Conservation (phyloP, 1,139 yeast species). For the Candida sanyaensis region DNA sequence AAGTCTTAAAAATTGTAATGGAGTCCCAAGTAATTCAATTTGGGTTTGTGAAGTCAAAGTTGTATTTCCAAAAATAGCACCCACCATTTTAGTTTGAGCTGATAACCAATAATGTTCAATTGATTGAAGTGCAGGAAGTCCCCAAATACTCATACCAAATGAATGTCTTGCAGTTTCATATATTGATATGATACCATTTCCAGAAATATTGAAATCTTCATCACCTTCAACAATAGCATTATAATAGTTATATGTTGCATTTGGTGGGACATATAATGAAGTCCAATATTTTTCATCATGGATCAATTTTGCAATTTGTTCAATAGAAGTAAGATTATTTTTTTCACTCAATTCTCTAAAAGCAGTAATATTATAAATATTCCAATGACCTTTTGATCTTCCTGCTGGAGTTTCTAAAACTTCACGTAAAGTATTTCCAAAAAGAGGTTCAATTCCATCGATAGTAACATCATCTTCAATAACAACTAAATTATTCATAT, state of each 20-base stretch:
- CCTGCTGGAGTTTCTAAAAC: conserved; percentile 23
- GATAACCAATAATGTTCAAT: conserved; percentile 13
- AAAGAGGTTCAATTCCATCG: conserved; percentile 30
- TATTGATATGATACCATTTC: conserved; percentile 23
- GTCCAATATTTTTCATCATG: conserved; percentile 51
- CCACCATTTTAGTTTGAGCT: conserved; percentile 10
- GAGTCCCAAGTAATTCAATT: conserved; percentile 27
- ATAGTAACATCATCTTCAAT: conserved; percentile 34
- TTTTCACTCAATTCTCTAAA: conserved; percentile 31
- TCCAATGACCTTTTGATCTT: conserved; percentile 44
- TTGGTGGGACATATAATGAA: conserved; percentile 39
- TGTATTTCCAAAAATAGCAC: conserved; percentile 4
- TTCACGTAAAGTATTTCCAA: conserved; percentile 24
- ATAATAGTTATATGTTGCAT: conserved; percentile 35
- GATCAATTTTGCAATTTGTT: conserved; percentile 34
- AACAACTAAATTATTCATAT: conserved; percentile 42
- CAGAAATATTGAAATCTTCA: conserved; percentile 26
- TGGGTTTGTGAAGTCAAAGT: conserved; percentile 16
- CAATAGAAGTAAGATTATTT: conserved; percentile 25
- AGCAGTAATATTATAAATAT: conserved; percentile 27
- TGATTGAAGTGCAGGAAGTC: conserved; percentile 11
- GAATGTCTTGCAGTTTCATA: conserved; percentile 49
- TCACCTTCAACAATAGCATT: conserved; percentile 30
- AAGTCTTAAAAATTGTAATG: conserved; percentile 35
- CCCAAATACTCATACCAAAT: conserved; percentile 14